A percentile compares a stretch with the other conserved stretches of the same genome.
Conservation (phyloP, 306 rosid genomes). For the Medicago lupulina region DNA sequence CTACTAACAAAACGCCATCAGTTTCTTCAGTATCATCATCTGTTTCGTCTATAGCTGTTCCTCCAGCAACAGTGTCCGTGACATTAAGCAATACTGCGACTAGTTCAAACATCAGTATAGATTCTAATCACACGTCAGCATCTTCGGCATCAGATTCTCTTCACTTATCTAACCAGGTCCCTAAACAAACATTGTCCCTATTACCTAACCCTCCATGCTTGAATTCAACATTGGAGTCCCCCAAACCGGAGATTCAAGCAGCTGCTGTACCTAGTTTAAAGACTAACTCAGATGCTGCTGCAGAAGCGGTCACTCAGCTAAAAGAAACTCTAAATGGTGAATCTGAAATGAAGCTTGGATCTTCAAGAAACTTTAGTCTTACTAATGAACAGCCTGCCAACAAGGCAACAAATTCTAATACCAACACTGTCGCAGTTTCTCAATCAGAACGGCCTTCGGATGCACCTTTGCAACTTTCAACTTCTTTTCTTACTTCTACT, state of each 20-base stretch:
- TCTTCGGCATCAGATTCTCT: constrained; percentile 45
- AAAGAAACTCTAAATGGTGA: constrained; percentile 45
- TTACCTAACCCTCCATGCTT: constrained; percentile 34
- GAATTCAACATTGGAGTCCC: constrained; percentile 47
- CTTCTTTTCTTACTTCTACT: constrained; percentile 50
- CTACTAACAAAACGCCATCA: constrained; percentile 29
- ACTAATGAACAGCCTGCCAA: constrained; percentile 37
- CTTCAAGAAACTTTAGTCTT: constrained; percentile 44
- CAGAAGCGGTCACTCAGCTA: constrained; percentile 40
- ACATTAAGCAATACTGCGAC: constrained; percentile 46
- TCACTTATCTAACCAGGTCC: constrained; percentile 41
- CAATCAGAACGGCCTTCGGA: constrained; percentile 53
- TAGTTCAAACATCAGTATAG: constrained; percentile 41
- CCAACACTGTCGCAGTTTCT: constrained; percentile 42
- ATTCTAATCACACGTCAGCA: constrained; percentile 46
- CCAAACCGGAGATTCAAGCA: constrained; percentile 50
- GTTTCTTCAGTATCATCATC: constrained; percentile 47
- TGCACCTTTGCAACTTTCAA: constrained; percentile 50
- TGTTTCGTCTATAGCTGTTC: constrained; percentile 40
- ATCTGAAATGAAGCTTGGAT: constrained; percentile 49
- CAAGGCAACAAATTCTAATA: constrained; percentile 39
- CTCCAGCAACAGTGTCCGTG: constrained; percentile 47
- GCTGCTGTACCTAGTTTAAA: constrained; percentile 38
- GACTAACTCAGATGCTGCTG: constrained; percentile 48
- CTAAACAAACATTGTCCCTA: constrained; percentile 40